A percentile compares a stretch with the other conserved stretches of the same genome.
phyloP scores from a whole-genome alignment of 2,329 filamentous ascomycete species.

The Fusarium sambucinum region DNA sequence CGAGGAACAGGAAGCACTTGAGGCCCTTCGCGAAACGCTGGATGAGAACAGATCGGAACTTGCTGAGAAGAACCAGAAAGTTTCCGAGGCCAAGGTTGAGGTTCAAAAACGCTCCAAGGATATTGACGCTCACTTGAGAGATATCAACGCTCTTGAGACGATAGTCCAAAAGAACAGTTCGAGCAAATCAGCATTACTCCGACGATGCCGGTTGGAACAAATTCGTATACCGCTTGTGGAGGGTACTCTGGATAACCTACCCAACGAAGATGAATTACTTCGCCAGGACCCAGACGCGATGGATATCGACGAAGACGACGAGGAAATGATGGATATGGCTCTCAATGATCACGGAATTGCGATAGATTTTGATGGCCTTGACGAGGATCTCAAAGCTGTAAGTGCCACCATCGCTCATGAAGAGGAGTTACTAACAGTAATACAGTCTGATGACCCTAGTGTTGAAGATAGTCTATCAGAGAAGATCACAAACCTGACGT shows the following conservation, averaged over 20 bases:
- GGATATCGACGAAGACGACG: constrained; percentile 83
- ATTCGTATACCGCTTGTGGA: constrained; percentile 83
- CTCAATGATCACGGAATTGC: constrained; percentile 93
- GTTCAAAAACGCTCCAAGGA: constrained; percentile 87
- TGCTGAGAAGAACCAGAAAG: constrained; percentile 76
- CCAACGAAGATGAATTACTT: constrained; percentile 84
- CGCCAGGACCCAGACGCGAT: constrained; percentile 87
- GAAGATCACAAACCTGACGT: constrained; percentile 77
- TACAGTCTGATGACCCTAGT: constrained; percentile 74
- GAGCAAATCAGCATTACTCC: constrained; percentile 84
- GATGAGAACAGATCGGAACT: constrained; percentile 76
- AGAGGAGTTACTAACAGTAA: constrained; percentile 47
- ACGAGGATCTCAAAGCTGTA: constrained; percentile 84
- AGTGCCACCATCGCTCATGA: constrained; percentile 49
- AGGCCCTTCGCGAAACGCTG: constrained; percentile 78
- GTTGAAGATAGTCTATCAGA: constrained; percentile 82
- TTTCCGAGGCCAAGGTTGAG: constrained; percentile 82
- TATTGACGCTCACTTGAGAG: constrained; percentile 79
- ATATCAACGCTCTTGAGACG: constrained; percentile 82
- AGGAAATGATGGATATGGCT: constrained; percentile 70
- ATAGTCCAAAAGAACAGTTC: constrained; percentile 88
- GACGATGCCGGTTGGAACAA: constrained; percentile 93
- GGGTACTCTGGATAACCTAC: constrained; percentile 85
- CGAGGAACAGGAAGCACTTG: constrained; percentile 79
- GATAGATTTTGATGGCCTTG: constrained; percentile 84